Evolutionary conservation across 768 basidiomycete genomes (phyloP).

Genomic region (Lactarius akahatsu): DNA sequence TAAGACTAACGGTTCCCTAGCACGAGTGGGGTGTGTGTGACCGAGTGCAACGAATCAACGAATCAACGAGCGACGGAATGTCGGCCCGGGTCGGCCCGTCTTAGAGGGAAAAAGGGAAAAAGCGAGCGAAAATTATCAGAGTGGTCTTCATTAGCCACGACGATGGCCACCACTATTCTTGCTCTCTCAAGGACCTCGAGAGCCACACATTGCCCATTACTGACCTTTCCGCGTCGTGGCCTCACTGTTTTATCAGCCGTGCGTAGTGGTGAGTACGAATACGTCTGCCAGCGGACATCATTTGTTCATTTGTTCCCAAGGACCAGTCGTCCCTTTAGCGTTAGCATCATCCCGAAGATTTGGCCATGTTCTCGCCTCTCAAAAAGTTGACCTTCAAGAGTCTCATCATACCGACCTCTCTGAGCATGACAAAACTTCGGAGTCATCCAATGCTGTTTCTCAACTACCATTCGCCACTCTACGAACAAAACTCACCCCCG

Average conservation of each 20-base stretch:
- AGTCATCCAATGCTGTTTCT: neutral
- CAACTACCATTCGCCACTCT: conserved; percentile 36
- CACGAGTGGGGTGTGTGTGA: neutral
- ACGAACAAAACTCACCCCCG: conserved; percentile 36
- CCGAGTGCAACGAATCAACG: too few relatives aligned
- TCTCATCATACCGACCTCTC: neutral
- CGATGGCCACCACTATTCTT: conserved; percentile 8
- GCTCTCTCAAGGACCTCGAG: conserved; percentile 7
- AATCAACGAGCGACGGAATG: neutral
- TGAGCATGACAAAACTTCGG: conserved; percentile 5
- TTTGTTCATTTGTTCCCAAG: neutral
- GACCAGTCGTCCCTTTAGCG: conserved; percentile 18
- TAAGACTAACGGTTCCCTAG: neutral
- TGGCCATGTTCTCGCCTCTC: conserved; percentile 24
- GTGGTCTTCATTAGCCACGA: neutral
- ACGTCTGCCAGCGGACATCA: neutral
- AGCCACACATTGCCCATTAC: neutral
- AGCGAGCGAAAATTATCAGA: neutral
- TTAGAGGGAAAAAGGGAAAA: neutral
- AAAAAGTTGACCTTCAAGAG: neutral
- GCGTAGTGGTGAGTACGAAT: conserved; percentile 9
- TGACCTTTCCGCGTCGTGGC: neutral
- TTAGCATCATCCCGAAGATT: conserved; percentile 20
- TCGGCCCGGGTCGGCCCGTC: neutral
- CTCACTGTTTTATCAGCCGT: neutral